Evolutionary conservation across 148 eudicot genomes (phyloP).

Genomic region (Pouteria glomerata): DNA sequence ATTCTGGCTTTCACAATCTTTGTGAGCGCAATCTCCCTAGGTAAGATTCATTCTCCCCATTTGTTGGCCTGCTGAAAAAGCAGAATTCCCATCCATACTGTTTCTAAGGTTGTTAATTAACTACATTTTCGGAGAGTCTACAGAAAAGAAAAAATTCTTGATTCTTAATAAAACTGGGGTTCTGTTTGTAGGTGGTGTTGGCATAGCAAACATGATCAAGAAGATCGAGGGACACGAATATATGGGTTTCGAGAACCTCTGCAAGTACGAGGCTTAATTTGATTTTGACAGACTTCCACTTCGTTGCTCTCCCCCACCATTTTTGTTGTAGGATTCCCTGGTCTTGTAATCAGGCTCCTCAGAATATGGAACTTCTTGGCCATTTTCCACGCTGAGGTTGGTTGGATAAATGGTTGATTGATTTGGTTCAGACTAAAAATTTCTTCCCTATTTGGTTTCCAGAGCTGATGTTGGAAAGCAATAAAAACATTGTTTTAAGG

Average conservation of each 20-base stretch:
- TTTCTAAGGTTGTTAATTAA: too few relatives aligned
- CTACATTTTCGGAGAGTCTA: neutral
- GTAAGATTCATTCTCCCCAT: conserved; percentile 27
- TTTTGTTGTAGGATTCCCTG: neutral
- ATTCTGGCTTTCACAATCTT: conserved; percentile 71
- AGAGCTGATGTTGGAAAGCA: too few relatives aligned
- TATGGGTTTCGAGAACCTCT: conserved; percentile 89
- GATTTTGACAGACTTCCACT: too few relatives aligned
- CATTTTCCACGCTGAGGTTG: neutral
- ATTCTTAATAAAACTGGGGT: neutral
- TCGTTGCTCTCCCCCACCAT: neutral
- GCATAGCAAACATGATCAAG: conserved; percentile 25
- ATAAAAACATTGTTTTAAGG: too few relatives aligned
- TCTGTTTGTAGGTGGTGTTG: neutral
- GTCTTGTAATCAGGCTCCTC: neutral
- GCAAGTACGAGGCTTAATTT: conserved; percentile 48
- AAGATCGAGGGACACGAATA: conserved; percentile 62
- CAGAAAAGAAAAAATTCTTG: neutral
- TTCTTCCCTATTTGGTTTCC: too few relatives aligned
- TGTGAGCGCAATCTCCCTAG: conserved; percentile 74
- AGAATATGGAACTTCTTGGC: neutral
- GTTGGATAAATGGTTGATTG: neutral
- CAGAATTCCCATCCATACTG: neutral
- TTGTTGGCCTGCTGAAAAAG: neutral
- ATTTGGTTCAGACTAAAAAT: too few relatives aligned